Percentiles rank a stretch among this genome's conserved stretches.
phyloP scores from a whole-genome alignment of 306 rosid genomes.

The Gynostemma pentaphyllum region DNA sequence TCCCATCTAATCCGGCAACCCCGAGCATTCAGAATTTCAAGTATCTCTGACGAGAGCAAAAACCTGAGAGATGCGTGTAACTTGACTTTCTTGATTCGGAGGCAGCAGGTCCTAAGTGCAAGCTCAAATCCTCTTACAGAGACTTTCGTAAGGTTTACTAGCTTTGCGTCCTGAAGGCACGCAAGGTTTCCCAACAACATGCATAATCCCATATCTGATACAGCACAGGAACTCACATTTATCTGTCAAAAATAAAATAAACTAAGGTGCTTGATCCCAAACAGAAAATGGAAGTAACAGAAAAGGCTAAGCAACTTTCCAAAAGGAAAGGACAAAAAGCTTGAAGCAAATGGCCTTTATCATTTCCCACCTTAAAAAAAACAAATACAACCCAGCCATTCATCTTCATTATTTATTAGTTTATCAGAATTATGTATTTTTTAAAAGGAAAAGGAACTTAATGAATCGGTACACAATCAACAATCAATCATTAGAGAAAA shows the following conservation, averaged over 20 bases:
- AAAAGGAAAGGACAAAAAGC: background rate
- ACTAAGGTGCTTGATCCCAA: background rate
- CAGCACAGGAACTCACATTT: constrained; percentile 43
- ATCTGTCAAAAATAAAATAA: constrained; percentile 28
- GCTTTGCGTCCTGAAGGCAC: constrained; percentile 57
- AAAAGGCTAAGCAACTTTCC: background rate
- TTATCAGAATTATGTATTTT: too few species aligned
- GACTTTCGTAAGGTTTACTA: constrained; percentile 36
- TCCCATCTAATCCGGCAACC: constrained; percentile 66
- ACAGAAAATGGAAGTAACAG: background rate
- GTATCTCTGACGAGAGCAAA: constrained; percentile 32
- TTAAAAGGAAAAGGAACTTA: too few species aligned
- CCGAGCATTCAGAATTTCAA: constrained; percentile 28
- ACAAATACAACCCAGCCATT: too few species aligned
- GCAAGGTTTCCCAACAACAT: constrained; percentile 43
- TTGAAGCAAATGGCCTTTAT: background rate
- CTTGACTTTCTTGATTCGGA: constrained; percentile 47
- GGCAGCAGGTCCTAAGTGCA: constrained; percentile 41
- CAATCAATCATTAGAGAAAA: too few species aligned
- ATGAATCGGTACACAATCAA: too few species aligned
- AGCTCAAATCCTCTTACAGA: constrained; percentile 41
- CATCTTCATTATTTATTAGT: too few species aligned
- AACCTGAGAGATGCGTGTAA: constrained; percentile 33
- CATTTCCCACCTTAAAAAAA: too few species aligned
- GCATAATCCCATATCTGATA: constrained; percentile 48